Base-by-base conservation (phyloP, 1,139 yeast genomes). In the Pichia sp. region DNA sequence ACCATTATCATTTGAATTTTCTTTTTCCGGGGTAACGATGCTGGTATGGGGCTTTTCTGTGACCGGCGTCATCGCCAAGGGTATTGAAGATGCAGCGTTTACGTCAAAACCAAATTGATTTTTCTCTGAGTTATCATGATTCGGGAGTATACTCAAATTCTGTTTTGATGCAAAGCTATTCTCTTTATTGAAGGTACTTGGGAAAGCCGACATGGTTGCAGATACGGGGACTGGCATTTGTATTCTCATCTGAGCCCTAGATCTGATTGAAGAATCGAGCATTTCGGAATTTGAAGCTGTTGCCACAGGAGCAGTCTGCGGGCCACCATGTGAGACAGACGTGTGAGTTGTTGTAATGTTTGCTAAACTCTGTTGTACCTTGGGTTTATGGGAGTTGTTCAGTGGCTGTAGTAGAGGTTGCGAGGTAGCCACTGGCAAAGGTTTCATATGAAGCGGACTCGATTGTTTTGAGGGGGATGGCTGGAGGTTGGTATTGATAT, bases 51-150 rank as follows among this genome's bases (percentile, higher is more conserved):
- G 53, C 10, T 77, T 83, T 63, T 86, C 95, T 1, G 87, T 77
- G 1, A 86, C 83, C 0, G 93, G 95, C 0, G 95, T 86, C 95
- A 86, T 86, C 0, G 88, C 78, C 63, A 85, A 72, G 14, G 86
- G 81, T 27, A 77, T 66, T 73, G 64, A 81, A 77, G 60, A 83
- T 76, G 50, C 91, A 87, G 73, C 83, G 83, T 64, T 86, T 87
- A 67, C 85, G 50, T 65, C 65, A 48, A 66, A 65, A 41, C 70
- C 70, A 58, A 66, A 66, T 54, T 66, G 70, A 48, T 66, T 66
- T 29, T 57, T 63, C 34, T 64, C 66, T 2, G 61, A 55, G 10
- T 20, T 46, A 3, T 49, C 54, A 50, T 29, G 29, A 7, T 20
- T 47, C 30, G 43, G n/a, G 14, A 46, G 8, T n/a, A 34, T 46